phyloP scores from a whole-genome alignment of 2,329 filamentous ascomycete genomes.

The Alternaria gaisen region DNA sequence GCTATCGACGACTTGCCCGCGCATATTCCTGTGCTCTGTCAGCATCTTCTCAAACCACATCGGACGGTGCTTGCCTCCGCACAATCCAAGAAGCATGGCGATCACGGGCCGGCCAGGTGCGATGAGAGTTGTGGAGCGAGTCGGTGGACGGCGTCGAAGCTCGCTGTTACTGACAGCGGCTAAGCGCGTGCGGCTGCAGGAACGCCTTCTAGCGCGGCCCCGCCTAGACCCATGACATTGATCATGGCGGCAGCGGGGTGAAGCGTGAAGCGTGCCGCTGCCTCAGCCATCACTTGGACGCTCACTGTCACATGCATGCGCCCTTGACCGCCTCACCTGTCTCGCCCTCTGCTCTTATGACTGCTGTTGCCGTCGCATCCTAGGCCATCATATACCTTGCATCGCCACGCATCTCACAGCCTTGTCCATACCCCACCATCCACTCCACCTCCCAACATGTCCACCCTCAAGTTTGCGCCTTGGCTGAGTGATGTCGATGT shows the following conservation, averaged over 20 bases:
- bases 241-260: constrained; percentile 11
- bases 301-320: constrained; percentile 32
- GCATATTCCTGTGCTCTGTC: constrained; percentile 74
- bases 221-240: constrained; percentile 20
- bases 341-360: constrained; percentile 28
- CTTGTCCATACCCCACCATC: constrained; percentile 1
- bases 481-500: constrained; percentile 95
- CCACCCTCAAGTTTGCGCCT: constrained; percentile 77
- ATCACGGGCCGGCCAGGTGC: neutral
- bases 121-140: neutral
- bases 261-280: constrained; percentile 1
- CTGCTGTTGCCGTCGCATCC: constrained; percentile 20
- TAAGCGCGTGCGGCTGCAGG: constrained; percentile 33
- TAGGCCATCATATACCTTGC: constrained; percentile 1
- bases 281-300: constrained; percentile 15
- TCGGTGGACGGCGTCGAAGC: neutral
- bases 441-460: constrained; percentile 38
- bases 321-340: constrained; percentile 39
- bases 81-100: constrained; percentile 78
- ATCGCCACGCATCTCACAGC: constrained; percentile 6
- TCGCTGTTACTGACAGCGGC: neutral
- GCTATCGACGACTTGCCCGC: constrained; percentile 91
- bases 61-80: constrained; percentile 51
- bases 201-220: constrained; percentile 33
- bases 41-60: constrained; percentile 14